phyloP scores from a whole-genome alignment of 495 filamentous ascomycete genomes.

The Xylaria bambusicola region DNA sequence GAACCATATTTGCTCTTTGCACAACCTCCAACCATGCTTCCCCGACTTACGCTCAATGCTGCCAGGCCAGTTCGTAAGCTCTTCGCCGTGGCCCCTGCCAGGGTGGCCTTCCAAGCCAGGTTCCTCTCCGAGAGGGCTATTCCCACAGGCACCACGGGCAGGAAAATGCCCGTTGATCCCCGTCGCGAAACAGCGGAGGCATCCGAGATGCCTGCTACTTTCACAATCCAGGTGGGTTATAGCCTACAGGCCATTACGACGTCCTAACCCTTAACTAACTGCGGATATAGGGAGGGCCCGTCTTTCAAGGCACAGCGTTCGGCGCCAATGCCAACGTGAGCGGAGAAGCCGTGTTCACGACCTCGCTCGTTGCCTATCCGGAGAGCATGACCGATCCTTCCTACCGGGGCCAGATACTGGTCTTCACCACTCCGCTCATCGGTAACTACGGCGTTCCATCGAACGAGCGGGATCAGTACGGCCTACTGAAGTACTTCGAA shows the following conservation, averaged over 20 bases:
- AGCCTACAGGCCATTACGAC: too few species aligned
- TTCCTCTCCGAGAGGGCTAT: too few species aligned
- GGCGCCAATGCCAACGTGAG: constrained; percentile 89
- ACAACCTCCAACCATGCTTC: constrained; percentile 61
- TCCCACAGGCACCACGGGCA: constrained; percentile 65
- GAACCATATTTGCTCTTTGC: constrained; percentile 34
- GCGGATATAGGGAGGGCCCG: constrained; percentile 84
- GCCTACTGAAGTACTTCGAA: constrained; percentile 89
- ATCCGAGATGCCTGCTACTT: constrained; percentile 75
- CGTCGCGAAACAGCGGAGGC: too few species aligned
- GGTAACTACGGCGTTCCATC: constrained; percentile 97
- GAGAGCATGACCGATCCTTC: constrained; percentile 98
- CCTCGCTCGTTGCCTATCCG: constrained; percentile 90
- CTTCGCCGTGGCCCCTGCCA: constrained; percentile 55
- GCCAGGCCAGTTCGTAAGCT: constrained; percentile 52
- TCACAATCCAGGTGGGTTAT: constrained; percentile 79
- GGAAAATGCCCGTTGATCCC: constrained; percentile 57
- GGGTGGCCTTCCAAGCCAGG: constrained; percentile 35
- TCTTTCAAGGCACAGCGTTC: constrained; percentile 92
- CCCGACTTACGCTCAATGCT: constrained; percentile 61
- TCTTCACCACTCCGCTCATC: constrained; percentile 98
- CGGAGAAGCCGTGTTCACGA: constrained; percentile 94
- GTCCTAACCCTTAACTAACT: too few species aligned
- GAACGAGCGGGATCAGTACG: constrained; percentile 70
- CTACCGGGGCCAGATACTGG: constrained; percentile 96